These are phyloP conservation scores for Rosellinia necatrix DNA, from an alignment of 2,329 filamentous ascomycete species.

Conservation along the genomic window DNA sequence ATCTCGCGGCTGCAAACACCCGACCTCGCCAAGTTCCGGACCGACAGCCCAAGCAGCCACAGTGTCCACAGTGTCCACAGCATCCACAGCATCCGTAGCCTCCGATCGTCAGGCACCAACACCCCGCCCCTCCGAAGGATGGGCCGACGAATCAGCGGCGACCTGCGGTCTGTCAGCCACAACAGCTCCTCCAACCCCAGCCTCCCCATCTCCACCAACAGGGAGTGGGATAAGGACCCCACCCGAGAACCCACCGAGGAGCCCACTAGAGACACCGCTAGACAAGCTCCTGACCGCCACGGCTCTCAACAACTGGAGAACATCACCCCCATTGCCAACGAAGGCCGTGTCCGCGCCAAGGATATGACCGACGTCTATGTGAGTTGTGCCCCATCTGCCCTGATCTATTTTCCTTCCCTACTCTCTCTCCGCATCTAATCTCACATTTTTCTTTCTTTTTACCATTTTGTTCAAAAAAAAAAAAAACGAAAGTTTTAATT, in stretches of 20 bases:
- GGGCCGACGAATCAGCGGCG: slow-evolving; percentile 72
- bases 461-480: too few species aligned
- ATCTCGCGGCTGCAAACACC: slow-evolving; percentile 57
- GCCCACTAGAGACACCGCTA: slow-evolving; percentile 40
- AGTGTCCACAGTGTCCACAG: slow-evolving; percentile 45
- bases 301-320: slow-evolving; percentile 32
- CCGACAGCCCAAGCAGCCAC: slow-evolving; percentile 65
- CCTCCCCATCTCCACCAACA: slow-evolving; percentile 34
- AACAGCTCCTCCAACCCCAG: slow-evolving; percentile 46
- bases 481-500: too few species aligned
- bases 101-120: slow-evolving; percentile 53
- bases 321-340: slow-evolving; percentile 77
- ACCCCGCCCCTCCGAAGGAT: slow-evolving; percentile 73
- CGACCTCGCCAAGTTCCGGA: slow-evolving; percentile 59
- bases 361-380: slow-evolving; percentile 95
- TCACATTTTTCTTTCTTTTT: slow-evolving; percentile 11
- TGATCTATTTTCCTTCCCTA: neutral
- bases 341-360: slow-evolving; percentile 81
- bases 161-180: slow-evolving; percentile 72
- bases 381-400: slow-evolving; percentile 54
- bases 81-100: slow-evolving; percentile 36
- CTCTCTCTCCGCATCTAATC: neutral
- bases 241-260: slow-evolving; percentile 45
- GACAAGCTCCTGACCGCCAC: slow-evolving; percentile 39
- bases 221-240: slow-evolving; percentile 2